Percentiles rank a stretch among this genome's conserved stretches.
Conservation (phyloP, 2,329 filamentous ascomycete species). For the Aspergillus versicolor region DNA sequence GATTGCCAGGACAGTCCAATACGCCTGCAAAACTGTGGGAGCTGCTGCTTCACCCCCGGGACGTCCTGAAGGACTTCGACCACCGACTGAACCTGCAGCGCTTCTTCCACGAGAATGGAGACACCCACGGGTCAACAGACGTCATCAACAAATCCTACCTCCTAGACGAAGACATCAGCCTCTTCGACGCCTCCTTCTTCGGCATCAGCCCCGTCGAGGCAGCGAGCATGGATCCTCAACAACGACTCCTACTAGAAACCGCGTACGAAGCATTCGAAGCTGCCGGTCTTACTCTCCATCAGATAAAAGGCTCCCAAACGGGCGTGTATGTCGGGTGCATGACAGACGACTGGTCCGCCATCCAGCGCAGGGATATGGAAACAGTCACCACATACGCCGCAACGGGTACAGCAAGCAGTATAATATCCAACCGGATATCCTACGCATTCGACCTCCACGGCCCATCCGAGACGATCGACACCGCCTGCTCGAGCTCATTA, state of each 20-base stretch:
- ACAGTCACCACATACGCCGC: not conserved
- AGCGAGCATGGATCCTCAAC: constrained; percentile 25
- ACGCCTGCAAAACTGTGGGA: not conserved
- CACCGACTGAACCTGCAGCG: not conserved
- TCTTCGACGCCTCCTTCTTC: constrained; percentile 28
- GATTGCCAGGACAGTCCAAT: not conserved
- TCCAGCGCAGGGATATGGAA: not conserved
- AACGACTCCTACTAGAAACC: constrained; percentile 27
- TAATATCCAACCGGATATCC: constrained; percentile 25
- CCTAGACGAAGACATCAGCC: not conserved
- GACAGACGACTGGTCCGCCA: not conserved
- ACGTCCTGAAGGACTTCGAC: not conserved
- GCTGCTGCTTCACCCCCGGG: not conserved
- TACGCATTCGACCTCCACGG: constrained; percentile 40
- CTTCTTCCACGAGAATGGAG: not conserved
- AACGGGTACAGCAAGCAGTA: not conserved
- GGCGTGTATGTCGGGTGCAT: not conserved
- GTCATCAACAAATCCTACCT: not conserved
- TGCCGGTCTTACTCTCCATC: constrained; percentile 12
- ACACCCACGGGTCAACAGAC: not conserved
- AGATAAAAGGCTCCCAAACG: not conserved
- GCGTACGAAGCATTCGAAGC: constrained; percentile 24
- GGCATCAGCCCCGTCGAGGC: constrained; percentile 18
- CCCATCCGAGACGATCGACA: constrained; percentile 29
- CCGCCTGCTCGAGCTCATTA: constrained; percentile 39